Percentiles rank a stretch among this genome's conserved stretches.
These are phyloP conservation scores for Ganoderma boninense DNA, from an alignment of 1,284 basidiomycete genomes.

Conservation along the genomic window DNA sequence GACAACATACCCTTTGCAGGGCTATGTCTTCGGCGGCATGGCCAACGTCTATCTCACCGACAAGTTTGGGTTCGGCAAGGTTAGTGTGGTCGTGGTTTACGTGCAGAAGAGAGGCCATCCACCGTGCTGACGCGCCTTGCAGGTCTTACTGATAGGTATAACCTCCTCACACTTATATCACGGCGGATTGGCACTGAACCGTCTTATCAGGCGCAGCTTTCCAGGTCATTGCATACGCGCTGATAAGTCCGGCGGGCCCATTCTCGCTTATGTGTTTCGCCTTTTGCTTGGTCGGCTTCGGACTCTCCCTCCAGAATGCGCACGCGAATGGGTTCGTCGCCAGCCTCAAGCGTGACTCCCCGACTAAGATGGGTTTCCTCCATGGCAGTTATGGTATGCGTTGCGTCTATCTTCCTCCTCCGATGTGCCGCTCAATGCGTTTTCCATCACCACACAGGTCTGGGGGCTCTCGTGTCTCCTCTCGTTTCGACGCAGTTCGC, in stretches of 20 bases:
- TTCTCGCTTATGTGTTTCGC: conserved; percentile 73
- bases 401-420: neutral
- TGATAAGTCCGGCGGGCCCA: conserved; percentile 63
- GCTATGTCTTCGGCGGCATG: conserved; percentile 59
- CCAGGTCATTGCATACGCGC: conserved; percentile 56
- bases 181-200: neutral
- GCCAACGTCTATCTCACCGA: conserved; percentile 65
- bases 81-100: conserved; percentile 37
- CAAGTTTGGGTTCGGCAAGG: conserved; percentile 68
- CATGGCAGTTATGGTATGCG: conserved; percentile 60
- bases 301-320: conserved; percentile 57
- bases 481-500: conserved; percentile 71
- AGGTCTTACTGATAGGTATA: conserved; percentile 41
- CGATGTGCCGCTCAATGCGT: neutral
- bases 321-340: conserved; percentile 67
- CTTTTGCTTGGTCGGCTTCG: conserved; percentile 69
- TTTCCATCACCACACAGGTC: conserved; percentile 44
- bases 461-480: conserved; percentile 66
- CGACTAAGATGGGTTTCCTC: conserved; percentile 60
- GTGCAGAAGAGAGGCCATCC: neutral
- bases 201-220: conserved; percentile 46
- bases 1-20: conserved; percentile 46
- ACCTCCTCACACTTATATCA: neutral
- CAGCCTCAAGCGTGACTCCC: conserved; percentile 50
- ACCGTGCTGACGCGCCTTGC: neutral